Conservation (phyloP, 495 filamentous ascomycete species). For the Xylaria telfairii region DNA sequence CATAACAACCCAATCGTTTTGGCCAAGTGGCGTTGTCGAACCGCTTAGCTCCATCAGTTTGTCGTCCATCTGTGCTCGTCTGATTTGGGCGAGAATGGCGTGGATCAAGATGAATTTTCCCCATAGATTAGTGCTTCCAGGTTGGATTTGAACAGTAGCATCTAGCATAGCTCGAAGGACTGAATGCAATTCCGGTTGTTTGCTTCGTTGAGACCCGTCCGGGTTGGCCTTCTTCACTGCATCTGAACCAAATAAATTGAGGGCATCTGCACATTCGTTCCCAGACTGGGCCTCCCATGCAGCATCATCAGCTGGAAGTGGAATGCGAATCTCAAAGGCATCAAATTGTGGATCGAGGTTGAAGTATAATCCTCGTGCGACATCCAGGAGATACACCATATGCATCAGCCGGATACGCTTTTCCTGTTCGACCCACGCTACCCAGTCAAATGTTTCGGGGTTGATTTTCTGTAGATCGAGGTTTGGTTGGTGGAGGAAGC, state of each 20-base stretch:
- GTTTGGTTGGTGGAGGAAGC: constrained; percentile 53
- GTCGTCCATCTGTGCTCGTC: constrained; percentile 44
- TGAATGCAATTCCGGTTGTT: constrained; percentile 63
- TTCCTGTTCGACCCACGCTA: constrained; percentile 70
- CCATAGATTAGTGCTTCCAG: constrained; percentile 65
- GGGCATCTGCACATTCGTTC: constrained; percentile 63
- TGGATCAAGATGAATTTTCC: constrained; percentile 76
- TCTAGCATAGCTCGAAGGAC: constrained; percentile 62
- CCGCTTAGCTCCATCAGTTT: constrained; percentile 42
- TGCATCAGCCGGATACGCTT: constrained; percentile 67
- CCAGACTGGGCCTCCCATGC: constrained; percentile 65
- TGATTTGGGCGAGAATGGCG: constrained; percentile 62
- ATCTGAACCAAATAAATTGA: constrained; percentile 60
- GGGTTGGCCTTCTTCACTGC: constrained; percentile 55
- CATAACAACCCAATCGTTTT: constrained; percentile 54
- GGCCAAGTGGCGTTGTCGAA: constrained; percentile 52
- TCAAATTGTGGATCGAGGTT: constrained; percentile 64
- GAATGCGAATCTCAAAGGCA: constrained; percentile 60
- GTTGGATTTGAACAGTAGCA: constrained; percentile 56
- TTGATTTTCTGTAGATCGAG: constrained; percentile 44
- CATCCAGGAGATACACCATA: constrained; percentile 62
- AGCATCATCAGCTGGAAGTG: constrained; percentile 69
- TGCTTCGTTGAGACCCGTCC: constrained; percentile 61
- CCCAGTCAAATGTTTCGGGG: constrained; percentile 60
- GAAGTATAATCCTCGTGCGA: constrained; percentile 68